These are phyloP conservation scores for Amanita phalloides DNA, from an alignment of 768 basidiomycete genomes.

Conservation along the genomic window DNA sequence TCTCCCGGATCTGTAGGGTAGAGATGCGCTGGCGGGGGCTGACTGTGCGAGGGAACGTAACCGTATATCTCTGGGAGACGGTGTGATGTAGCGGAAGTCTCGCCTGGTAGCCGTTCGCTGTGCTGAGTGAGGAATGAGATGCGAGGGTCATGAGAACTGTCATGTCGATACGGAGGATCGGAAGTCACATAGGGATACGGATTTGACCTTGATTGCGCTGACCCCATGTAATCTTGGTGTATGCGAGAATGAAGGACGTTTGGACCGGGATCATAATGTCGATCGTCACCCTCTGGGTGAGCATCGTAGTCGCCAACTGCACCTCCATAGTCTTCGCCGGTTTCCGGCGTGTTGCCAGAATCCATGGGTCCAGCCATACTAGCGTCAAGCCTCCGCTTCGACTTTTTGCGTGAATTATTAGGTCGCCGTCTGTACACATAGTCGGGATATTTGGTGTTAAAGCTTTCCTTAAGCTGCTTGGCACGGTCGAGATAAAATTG, in stretches of 20 bases:
- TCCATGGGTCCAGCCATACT: slow-evolving; percentile 1
- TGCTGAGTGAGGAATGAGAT: slow-evolving; percentile 11
- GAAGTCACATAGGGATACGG: slow-evolving; percentile 6
- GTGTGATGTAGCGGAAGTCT: neutral
- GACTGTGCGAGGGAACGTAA: neutral
- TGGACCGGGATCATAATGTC: slow-evolving; percentile 15
- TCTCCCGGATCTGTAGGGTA: slow-evolving; percentile 6
- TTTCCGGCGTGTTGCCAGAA: slow-evolving; percentile 11
- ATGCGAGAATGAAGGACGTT: slow-evolving; percentile 17
- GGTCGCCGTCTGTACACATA: slow-evolving; percentile 84
- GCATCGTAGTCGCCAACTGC: slow-evolving; percentile 20
- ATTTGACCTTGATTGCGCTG: neutral
- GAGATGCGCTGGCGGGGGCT: slow-evolving; percentile 3
- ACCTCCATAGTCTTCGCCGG: slow-evolving; percentile 16
- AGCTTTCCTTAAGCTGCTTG: slow-evolving; percentile 74
- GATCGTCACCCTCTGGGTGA: slow-evolving; percentile 26
- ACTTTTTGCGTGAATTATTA: slow-evolving; percentile 66
- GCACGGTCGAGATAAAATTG: slow-evolving; percentile 85
- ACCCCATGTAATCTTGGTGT: slow-evolving; percentile 13
- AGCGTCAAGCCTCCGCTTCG: slow-evolving; percentile 26
- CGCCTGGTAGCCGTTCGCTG: neutral
- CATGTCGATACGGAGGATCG: slow-evolving; percentile 2
- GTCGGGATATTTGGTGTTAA: slow-evolving; percentile 81
- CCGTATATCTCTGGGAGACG: slow-evolving; percentile 7
- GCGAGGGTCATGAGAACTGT: slow-evolving; percentile 16